Percentiles rank a stretch among this genome's conserved stretches.
phyloP scores from a whole-genome alignment of 23 red algal species.

The Pyropia haitanensis region DNA sequence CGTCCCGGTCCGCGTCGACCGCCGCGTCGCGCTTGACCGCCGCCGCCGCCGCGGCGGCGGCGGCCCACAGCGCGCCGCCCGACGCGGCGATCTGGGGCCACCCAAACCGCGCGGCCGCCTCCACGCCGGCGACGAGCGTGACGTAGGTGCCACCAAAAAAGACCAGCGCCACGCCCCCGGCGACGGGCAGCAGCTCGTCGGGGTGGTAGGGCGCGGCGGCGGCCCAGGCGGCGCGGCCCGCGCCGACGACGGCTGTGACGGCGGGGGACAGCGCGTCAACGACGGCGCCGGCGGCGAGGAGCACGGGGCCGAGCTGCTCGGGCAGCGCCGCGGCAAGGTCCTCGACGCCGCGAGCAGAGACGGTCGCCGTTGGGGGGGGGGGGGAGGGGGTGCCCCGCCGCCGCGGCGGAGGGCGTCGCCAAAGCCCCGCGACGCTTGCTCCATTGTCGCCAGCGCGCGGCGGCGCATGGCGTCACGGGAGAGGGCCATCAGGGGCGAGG shows the following conservation, averaged over 20 bases:
- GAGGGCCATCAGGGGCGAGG: no score
- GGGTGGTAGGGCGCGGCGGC: constrained; percentile 9
- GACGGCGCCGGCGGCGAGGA: no score
- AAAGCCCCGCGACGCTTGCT: no score
- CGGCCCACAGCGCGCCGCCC: constrained; percentile 6
- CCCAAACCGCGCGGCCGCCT: constrained; percentile 29
- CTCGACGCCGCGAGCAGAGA: no score
- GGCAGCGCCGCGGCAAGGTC: no score
- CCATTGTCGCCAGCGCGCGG: no score
- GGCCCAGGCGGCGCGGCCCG: neutral
- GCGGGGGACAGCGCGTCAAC: no score
- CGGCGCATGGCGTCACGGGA: no score
- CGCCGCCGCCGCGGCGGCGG: constrained; percentile 9
- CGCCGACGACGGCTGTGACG: neutral
- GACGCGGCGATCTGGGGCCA: constrained; percentile 17
- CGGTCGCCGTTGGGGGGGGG: no score
- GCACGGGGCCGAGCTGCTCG: no score
- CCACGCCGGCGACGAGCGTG: constrained; percentile 20
- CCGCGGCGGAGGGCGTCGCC: no score
- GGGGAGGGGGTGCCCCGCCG: no score
- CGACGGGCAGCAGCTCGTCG: constrained; percentile 2
- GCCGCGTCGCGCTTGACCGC: constrained; percentile 20
- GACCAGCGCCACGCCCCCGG: constrained; percentile 17
- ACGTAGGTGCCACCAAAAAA: constrained; percentile 38
- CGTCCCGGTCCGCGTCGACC: constrained; percentile 31